These are phyloP conservation scores for Balansia obtecta DNA, from an alignment of 2,329 filamentous ascomycete genomes.

Conservation along the genomic window DNA sequence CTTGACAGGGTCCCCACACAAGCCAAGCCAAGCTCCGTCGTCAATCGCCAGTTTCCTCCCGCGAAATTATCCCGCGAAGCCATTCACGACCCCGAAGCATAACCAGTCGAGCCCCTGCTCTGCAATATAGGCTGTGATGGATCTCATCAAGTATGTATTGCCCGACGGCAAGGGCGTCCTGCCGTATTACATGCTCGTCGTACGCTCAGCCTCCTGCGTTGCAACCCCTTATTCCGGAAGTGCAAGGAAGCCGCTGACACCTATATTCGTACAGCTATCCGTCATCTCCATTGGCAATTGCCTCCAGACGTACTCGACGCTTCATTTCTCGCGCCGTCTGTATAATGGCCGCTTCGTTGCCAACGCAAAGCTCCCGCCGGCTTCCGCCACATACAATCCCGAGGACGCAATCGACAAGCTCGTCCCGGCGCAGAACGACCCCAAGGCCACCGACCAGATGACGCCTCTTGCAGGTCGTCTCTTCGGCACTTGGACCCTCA, in stretches of 20 bases:
- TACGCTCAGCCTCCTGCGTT: slow-evolving; percentile 20
- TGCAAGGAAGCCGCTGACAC: background rate
- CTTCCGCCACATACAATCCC: slow-evolving; percentile 30
- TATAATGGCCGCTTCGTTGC: slow-evolving; percentile 57
- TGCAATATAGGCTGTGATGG: slow-evolving; percentile 23
- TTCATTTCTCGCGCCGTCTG: slow-evolving; percentile 73
- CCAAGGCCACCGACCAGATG: slow-evolving; percentile 44
- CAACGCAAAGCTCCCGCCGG: slow-evolving; percentile 32
- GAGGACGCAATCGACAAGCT: slow-evolving; percentile 43
- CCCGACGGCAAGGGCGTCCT: slow-evolving; percentile 40
- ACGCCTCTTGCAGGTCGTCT: slow-evolving; percentile 66
- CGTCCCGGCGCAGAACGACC: slow-evolving; percentile 29
- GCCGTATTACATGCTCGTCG: slow-evolving; percentile 46
- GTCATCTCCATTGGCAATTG: slow-evolving; percentile 74
- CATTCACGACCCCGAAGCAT: background rate
- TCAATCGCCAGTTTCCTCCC: no score
- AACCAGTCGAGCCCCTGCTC: background rate
- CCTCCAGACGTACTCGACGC: slow-evolving; percentile 68
- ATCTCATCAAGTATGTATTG: slow-evolving; percentile 30
- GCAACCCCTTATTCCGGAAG: background rate
- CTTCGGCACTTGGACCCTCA: slow-evolving; percentile 80
- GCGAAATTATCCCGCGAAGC: background rate
- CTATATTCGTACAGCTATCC: slow-evolving; percentile 48
- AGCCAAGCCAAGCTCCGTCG: no score
- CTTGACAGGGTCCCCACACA: no score